Evolutionary conservation across 164 flowering plant species (phyloP).

Genomic region (Kingdonia uniflora): DNA sequence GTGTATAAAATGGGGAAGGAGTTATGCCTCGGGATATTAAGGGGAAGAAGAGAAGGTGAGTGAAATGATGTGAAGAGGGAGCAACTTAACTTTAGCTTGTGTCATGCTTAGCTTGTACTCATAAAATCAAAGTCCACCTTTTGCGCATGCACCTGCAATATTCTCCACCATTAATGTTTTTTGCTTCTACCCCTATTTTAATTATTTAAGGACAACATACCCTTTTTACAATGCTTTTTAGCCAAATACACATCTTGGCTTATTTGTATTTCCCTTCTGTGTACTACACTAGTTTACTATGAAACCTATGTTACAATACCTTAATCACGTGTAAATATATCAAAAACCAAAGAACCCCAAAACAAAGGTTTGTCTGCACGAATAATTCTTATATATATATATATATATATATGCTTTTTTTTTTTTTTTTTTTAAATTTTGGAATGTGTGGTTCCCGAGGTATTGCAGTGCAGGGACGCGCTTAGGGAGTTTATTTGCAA

Average conservation of each 20-base stretch:
- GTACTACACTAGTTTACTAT: too few relatives aligned
- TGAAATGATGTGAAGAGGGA: slow-evolving; percentile 59
- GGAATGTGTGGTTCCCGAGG: too few relatives aligned
- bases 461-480: too few relatives aligned
- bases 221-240: not conserved
- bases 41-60: slow-evolving; percentile 59
- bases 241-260: slow-evolving; percentile 22
- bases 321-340: too few relatives aligned
- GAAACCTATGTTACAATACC: too few relatives aligned
- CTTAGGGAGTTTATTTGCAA: too few relatives aligned
- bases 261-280: slow-evolving; percentile 14
- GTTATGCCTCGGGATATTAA: slow-evolving; percentile 48
- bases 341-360: too few relatives aligned
- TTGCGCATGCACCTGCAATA: slow-evolving; percentile 45
- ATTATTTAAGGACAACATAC: slow-evolving; percentile 10
- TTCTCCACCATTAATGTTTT: slow-evolving; percentile 32
- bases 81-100: slow-evolving; percentile 46
- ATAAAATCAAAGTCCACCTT: slow-evolving; percentile 27
- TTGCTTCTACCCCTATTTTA: slow-evolving; percentile 14
- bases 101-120: slow-evolving; percentile 75
- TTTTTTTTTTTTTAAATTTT: too few relatives aligned
- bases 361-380: too few relatives aligned
- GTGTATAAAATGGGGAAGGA: slow-evolving; percentile 18
- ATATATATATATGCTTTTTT: too few relatives aligned
- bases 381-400: too few relatives aligned